phyloP scores from a whole-genome alignment of 2,329 filamentous ascomycete genomes.

The Ceratocystis smalleyi region DNA sequence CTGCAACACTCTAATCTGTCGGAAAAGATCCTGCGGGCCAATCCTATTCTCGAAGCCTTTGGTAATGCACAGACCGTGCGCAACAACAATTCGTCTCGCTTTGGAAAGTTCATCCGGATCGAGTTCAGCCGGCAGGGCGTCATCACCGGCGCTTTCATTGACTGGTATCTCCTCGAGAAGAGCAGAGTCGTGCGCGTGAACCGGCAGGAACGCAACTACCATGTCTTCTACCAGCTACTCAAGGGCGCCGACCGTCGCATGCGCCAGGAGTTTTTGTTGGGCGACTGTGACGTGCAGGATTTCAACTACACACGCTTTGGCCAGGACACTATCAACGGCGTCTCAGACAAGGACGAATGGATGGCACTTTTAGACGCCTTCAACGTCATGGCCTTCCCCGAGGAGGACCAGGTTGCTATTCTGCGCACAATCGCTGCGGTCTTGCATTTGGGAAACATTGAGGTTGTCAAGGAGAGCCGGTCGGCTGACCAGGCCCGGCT shows the following conservation, averaged over 20 bases:
- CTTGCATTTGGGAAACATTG: slow-evolving; percentile 82
- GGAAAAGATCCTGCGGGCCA: slow-evolving; percentile 88
- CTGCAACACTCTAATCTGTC: slow-evolving; percentile 66
- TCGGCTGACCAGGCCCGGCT: slow-evolving; percentile 81
- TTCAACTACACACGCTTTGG: slow-evolving; percentile 86
- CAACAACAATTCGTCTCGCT: slow-evolving; percentile 96
- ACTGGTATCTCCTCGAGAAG: slow-evolving; percentile 97
- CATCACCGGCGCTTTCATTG: slow-evolving; percentile 90
- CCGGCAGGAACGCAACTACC: slow-evolving; percentile 80
- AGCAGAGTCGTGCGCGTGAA: slow-evolving; percentile 91
- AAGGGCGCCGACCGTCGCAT: slow-evolving; percentile 62
- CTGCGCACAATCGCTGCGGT: slow-evolving; percentile 80
- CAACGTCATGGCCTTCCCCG: slow-evolving; percentile 79
- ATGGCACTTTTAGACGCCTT: slow-evolving; percentile 81
- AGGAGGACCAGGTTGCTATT: slow-evolving; percentile 68
- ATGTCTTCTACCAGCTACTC: slow-evolving; percentile 91
- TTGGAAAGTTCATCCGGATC: slow-evolving; percentile 97
- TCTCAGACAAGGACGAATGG: slow-evolving; percentile 88
- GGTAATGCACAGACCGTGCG: slow-evolving; percentile 95
- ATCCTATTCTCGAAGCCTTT: slow-evolving; percentile 94
- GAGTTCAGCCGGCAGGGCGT: slow-evolving; percentile 79
- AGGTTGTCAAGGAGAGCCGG: slow-evolving; percentile 77
- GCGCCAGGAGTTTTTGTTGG: slow-evolving; percentile 62
- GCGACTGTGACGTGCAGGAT: slow-evolving; percentile 60
- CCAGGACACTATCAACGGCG: slow-evolving; percentile 77